These are phyloP conservation scores for Mariannaea sp. DNA, from an alignment of 2,329 filamentous ascomycete species.

Conservation along the genomic window DNA sequence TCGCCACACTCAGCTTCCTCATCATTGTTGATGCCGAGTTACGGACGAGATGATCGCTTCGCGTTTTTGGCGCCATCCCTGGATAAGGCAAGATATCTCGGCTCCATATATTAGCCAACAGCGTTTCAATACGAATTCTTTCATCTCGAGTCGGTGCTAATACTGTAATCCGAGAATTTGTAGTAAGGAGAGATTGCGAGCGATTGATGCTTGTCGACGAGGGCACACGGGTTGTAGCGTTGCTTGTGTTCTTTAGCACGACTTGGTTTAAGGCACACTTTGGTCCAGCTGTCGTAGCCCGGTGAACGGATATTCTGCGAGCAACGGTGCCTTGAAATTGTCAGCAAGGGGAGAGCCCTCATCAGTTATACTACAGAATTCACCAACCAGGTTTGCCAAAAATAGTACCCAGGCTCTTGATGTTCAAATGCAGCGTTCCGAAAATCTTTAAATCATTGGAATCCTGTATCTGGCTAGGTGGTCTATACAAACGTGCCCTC, in stretches of 20 bases:
- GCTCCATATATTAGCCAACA: constrained; percentile 82
- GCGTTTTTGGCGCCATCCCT: constrained; percentile 70
- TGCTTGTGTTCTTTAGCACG: constrained; percentile 84
- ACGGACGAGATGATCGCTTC: constrained; percentile 73
- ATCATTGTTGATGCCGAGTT: constrained; percentile 86
- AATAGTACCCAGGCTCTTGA: constrained; percentile 75
- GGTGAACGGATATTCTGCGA: constrained; percentile 76
- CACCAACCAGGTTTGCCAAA: constrained; percentile 71
- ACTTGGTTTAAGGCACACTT: constrained; percentile 74
- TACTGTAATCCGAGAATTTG: constrained; percentile 67
- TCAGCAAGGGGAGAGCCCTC: constrained; percentile 11
- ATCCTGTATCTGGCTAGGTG: constrained; percentile 54
- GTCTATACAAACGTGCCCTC: constrained; percentile 67
- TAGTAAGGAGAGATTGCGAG: constrained; percentile 79
- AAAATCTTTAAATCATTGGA: constrained; percentile 56
- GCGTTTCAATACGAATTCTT: constrained; percentile 74
- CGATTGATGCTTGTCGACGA: constrained; percentile 66
- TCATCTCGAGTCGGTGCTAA: constrained; percentile 77
- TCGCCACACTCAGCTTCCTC: constrained; percentile 82
- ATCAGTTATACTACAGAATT: neutral
- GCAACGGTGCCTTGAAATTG: constrained; percentile 59
- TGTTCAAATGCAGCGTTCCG: constrained; percentile 68
- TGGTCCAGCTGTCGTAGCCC: constrained; percentile 73
- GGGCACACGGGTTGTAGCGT: constrained; percentile 49
- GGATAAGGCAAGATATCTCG: constrained; percentile 80